A percentile compares a stretch with the other conserved stretches of the same genome.
Conservation (phyloP, 805 yeast species). For the Candida schatavii region DNA sequence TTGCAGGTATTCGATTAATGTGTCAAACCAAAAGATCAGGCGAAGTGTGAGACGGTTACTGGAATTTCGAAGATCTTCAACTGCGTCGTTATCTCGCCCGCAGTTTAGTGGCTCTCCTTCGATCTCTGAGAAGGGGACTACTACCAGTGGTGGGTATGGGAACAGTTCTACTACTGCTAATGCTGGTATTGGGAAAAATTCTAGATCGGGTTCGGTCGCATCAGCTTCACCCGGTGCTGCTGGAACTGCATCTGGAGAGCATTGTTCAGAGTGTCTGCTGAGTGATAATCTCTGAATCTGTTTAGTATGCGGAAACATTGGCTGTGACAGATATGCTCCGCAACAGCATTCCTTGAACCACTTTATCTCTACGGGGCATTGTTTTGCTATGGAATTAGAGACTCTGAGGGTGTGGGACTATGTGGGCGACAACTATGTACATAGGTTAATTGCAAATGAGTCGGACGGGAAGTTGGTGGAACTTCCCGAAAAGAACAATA, state of each 20-base stretch:
- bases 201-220: slow-evolving; percentile 6
- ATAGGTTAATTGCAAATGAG: slow-evolving; percentile 78
- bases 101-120: neutral
- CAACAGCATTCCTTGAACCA: slow-evolving; percentile 84
- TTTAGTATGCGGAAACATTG: slow-evolving; percentile 85
- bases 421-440: slow-evolving; percentile 88
- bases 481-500: slow-evolving; percentile 39
- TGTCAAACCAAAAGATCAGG: slow-evolving; percentile 33
- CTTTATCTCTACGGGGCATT: slow-evolving; percentile 72
- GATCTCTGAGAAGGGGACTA: neutral
- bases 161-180: slow-evolving; percentile 7
- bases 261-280: slow-evolving; percentile 58
- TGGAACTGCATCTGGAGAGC: slow-evolving; percentile 9
- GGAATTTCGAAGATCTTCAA: slow-evolving; percentile 15
- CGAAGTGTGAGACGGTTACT: slow-evolving; percentile 32
- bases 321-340: slow-evolving; percentile 82
- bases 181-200: slow-evolving; percentile 9
- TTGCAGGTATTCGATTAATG: slow-evolving; percentile 68
- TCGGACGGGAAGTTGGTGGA: slow-evolving; percentile 89
- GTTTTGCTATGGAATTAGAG: slow-evolving; percentile 84
- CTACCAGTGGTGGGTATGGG: too few relatives aligned
- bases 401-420: slow-evolving; percentile 94
- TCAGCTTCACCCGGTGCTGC: slow-evolving; percentile 3
- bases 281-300: slow-evolving; percentile 80
- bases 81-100: neutral